Evolutionary conservation across 2,329 filamentous ascomycete species (phyloP).

Genomic region (Beauveria rudraprayagi): DNA sequence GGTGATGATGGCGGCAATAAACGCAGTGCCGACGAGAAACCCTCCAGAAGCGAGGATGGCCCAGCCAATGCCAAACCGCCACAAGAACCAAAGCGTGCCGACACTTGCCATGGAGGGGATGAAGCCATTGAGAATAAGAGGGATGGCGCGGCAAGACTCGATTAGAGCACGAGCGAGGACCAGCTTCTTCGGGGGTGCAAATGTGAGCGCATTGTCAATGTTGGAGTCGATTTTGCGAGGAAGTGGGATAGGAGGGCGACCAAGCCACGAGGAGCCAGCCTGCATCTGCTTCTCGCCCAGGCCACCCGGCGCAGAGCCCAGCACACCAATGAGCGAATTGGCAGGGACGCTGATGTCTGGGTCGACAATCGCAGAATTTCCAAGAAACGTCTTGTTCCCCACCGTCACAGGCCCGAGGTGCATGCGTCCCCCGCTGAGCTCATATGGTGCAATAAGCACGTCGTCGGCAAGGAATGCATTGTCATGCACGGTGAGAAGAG

Average conservation of each 20-base stretch:
- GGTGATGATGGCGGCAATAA: slow-evolving; percentile 10
- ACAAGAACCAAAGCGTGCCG: slow-evolving; percentile 11
- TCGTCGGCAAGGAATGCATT: slow-evolving; percentile 18
- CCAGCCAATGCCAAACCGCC: slow-evolving; percentile 12
- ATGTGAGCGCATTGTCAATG: slow-evolving; percentile 15
- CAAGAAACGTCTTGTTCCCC: slow-evolving; percentile 15
- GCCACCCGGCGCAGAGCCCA: slow-evolving; percentile 13
- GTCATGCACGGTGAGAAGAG: slow-evolving; percentile 15
- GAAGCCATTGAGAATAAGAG: slow-evolving; percentile 13
- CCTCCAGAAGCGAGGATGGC: slow-evolving; percentile 12
- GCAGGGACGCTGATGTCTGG: slow-evolving; percentile 13
- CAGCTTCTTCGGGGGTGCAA: slow-evolving; percentile 13
- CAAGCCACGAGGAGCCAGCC: slow-evolving; percentile 17
- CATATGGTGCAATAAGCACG: slow-evolving; percentile 15
- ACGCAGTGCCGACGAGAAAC: slow-evolving; percentile 6
- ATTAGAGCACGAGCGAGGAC: slow-evolving; percentile 12
- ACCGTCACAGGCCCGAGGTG: slow-evolving; percentile 12
- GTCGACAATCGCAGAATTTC: slow-evolving; percentile 17
- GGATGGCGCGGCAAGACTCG: slow-evolving; percentile 14
- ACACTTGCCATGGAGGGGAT: neutral
- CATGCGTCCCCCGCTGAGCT: slow-evolving; percentile 12
- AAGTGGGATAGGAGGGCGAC: slow-evolving; percentile 16
- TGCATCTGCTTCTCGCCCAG: slow-evolving; percentile 13
- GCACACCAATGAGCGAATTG: slow-evolving; percentile 15
- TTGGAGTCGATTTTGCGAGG: slow-evolving; percentile 13